Percentiles rank a stretch among this genome's conserved stretches.
These are phyloP conservation scores for Pseudozyma tsukubaensis DNA, from an alignment of 1,284 basidiomycete species.

Conservation along the genomic window DNA sequence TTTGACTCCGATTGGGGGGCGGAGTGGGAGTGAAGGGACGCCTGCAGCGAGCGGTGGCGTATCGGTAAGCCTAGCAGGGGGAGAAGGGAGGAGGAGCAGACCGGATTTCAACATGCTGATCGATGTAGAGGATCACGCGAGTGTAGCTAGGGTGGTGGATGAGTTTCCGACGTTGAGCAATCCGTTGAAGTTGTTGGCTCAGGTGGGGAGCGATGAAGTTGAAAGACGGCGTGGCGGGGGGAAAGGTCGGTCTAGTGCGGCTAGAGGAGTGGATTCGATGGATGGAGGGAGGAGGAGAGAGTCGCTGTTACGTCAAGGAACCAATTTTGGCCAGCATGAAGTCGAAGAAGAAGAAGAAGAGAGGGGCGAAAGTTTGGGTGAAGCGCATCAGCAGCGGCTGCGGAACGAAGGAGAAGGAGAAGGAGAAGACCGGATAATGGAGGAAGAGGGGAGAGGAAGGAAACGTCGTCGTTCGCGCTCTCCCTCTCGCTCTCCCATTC, in stretches of 20 bases:
- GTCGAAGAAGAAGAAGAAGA: no score
- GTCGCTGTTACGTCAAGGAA: no score
- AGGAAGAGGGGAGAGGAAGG: background rate
- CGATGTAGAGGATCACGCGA: constrained; percentile 43
- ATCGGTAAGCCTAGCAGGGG: background rate
- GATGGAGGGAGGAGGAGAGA: no score
- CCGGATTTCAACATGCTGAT: constrained; percentile 46
- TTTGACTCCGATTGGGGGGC: background rate
- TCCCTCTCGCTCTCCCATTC: background rate
- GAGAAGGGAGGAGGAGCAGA: background rate
- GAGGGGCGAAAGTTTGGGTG: no score
- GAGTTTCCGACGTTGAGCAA: constrained; percentile 44
- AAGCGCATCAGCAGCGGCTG: no score
- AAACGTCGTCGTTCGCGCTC: constrained; percentile 13
- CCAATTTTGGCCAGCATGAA: no score
- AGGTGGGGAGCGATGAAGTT: constrained; percentile 35
- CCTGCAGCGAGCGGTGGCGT: background rate
- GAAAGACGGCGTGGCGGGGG: constrained; percentile 4
- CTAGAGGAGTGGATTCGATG: no score
- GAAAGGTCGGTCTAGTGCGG: no score
- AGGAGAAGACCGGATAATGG: no score
- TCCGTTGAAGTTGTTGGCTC: constrained; percentile 48
- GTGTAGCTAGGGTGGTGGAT: constrained; percentile 29
- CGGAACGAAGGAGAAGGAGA: no score
- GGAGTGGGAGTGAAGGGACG: constrained; percentile 4